These are phyloP conservation scores for Talaromyces sp. DNA, from an alignment of 2,329 filamentous ascomycete genomes.

Conservation along the genomic window DNA sequence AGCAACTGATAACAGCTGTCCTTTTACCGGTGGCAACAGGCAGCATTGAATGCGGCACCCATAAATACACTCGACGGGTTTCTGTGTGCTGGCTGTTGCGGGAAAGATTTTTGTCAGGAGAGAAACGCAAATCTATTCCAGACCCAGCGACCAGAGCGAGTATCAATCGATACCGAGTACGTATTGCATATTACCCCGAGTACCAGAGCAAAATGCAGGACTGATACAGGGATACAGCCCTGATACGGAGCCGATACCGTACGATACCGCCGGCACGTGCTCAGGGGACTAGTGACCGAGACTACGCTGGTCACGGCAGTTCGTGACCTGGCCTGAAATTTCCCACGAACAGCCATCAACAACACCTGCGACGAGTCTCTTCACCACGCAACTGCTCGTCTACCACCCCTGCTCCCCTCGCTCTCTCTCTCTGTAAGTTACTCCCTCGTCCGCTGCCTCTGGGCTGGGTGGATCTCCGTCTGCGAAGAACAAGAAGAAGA, in stretches of 20 bases:
- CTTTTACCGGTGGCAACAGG: background rate
- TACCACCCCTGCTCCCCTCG: background rate
- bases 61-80: background rate
- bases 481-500: background rate
- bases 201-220: no score
- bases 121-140: background rate
- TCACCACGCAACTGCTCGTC: background rate
- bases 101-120: background rate
- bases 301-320: constrained; percentile 33
- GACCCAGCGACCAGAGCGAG: background rate
- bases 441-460: background rate
- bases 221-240: background rate
- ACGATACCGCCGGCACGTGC: background rate
- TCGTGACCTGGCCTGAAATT: constrained; percentile 32
- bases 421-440: background rate
- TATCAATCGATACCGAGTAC: background rate
- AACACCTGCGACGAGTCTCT: background rate
- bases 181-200: background rate
- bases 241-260: background rate
- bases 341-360: constrained; percentile 4
- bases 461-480: background rate
- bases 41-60: background rate
- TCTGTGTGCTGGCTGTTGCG: background rate
- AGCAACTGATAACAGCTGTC: background rate
- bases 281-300: constrained; percentile 23